A percentile compares a stretch with the other conserved stretches of the same genome.
These are phyloP conservation scores for Spathaspora girioi DNA, from an alignment of 805 yeast genomes.

Conservation along the genomic window DNA sequence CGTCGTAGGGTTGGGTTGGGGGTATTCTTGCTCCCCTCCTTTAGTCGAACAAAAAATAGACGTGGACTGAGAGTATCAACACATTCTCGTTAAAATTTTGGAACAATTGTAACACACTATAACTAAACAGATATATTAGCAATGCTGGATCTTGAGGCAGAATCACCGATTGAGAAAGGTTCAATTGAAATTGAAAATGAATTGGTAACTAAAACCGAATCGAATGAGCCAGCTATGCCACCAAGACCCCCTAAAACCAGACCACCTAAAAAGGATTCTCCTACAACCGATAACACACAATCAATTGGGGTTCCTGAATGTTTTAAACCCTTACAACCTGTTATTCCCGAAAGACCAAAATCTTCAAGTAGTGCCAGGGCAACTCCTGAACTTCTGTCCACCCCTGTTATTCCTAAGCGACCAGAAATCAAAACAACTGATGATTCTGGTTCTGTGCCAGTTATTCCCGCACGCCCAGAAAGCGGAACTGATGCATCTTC, in stretches of 20 bases:
- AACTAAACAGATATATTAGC: neutral
- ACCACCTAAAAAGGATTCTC: neutral
- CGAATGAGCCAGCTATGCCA: conserved; percentile 1
- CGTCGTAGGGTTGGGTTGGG: neutral
- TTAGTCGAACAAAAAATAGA: neutral
- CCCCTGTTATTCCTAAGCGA: neutral
- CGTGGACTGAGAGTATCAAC: neutral
- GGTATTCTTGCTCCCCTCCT: neutral
- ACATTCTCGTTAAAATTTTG: neutral
- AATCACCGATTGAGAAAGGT: neutral
- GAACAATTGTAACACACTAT: neutral
- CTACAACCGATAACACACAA: neutral
- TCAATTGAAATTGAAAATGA: neutral
- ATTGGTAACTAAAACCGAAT: too few relatives aligned
- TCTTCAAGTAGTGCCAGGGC: neutral
- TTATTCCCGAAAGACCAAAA: neutral
- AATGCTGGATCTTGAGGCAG: neutral
- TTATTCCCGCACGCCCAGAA: conserved; percentile 7
- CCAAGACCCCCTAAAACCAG: neutral
- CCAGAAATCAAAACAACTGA: neutral
- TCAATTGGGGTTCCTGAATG: neutral
- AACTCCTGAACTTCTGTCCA: neutral
- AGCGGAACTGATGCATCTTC: neutral
- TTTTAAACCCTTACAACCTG: neutral
- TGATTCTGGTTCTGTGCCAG: neutral